Percentiles rank a stretch among this genome's conserved stretches.
These are phyloP conservation scores for Solioccasus polychromus DNA, from an alignment of 768 basidiomycete species.

Conservation along the genomic window DNA sequence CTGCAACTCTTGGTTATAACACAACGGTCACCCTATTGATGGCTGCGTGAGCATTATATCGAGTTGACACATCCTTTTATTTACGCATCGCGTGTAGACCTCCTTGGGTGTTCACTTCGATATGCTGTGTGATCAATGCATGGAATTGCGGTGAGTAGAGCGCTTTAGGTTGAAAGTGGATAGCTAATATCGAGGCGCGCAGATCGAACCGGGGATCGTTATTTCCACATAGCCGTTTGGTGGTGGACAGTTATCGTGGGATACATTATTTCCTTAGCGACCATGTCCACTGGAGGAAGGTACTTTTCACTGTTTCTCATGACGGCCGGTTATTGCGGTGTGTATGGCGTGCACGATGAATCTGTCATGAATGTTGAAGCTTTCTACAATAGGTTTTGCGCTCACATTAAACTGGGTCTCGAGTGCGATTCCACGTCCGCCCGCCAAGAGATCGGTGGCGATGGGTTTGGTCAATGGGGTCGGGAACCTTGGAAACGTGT, in stretches of 20 bases:
- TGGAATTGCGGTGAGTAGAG: conserved; percentile 46
- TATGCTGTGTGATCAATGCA: conserved; percentile 49
- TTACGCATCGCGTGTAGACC: conserved; percentile 45
- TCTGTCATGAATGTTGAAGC: background rate
- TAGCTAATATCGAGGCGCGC: background rate
- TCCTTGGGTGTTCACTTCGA: conserved; percentile 58
- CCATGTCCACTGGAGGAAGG: conserved; percentile 47
- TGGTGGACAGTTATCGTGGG: conserved; percentile 62
- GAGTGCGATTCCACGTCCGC: conserved; percentile 57
- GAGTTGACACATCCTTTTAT: background rate
- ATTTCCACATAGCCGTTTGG: conserved; percentile 54
- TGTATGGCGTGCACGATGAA: background rate
- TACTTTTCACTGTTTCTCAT: conserved; percentile 67
- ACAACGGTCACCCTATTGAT: conserved; percentile 60
- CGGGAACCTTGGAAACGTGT: conserved; percentile 61
- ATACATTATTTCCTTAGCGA: conserved; percentile 56
- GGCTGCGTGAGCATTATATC: conserved; percentile 45
- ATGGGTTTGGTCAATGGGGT: conserved; percentile 62
- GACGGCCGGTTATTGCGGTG: conserved; percentile 49
- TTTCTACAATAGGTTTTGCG: conserved; percentile 34
- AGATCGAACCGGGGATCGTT: conserved; percentile 64
- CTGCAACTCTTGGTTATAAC: conserved; percentile 57
- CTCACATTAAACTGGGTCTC: conserved; percentile 60
- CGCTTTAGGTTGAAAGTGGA: background rate
- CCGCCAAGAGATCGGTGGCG: conserved; percentile 48